Evolutionary conservation across 2,329 filamentous ascomycete genomes (phyloP), one percentile per base, ranked within the genome.

Genomic region (Drechslera avenae): DNA sequence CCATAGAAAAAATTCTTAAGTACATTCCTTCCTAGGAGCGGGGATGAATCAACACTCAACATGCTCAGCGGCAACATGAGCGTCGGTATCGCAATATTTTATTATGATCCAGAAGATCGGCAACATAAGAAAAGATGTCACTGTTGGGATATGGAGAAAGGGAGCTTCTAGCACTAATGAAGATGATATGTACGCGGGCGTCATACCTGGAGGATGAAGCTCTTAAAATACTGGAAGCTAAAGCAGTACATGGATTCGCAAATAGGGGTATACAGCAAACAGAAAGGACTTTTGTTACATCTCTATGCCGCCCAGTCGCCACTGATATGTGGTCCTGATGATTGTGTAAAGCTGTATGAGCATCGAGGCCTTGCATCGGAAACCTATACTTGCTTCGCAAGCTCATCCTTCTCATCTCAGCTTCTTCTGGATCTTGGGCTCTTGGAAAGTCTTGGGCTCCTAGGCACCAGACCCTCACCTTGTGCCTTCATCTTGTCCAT

Each of bases 401-500:
- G 12, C 13, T 26, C n/a, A 4, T 14, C 5, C 1, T 30, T 23
- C 7, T 56, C 35, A 4, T 13, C 26, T 28, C 26, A 57, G 37
- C 7, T 26, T 23, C 44, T 57, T 46, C 30, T 57, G 12, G 54
- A 35, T 28, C 49, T 53, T 13, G 64, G 60, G 16, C 57, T 62
- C 52, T 58, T 63, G 10, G 59, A 63, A 5, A 54, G 21, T 21
- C 55, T 57, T 3, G 78, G 76, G 35, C 74, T 78, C 45, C 75
- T 76, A 34, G 63, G 64, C 23, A 87, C 69, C 23, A 86, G 75
- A 28, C 77, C 76, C 16, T 75, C 73, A 4, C 84, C 84, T 33
- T 79, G 80, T 31, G 73, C 72, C 66, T 78, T 81, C 80, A 87
- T 83, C 53, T 73, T 78, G 7, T 68, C 68, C 57, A 84, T 66